A percentile compares a stretch with the other conserved stretches of the same genome.
Conservation (phyloP, 805 yeast species). For the Nakazawaea wickerhamii region DNA sequence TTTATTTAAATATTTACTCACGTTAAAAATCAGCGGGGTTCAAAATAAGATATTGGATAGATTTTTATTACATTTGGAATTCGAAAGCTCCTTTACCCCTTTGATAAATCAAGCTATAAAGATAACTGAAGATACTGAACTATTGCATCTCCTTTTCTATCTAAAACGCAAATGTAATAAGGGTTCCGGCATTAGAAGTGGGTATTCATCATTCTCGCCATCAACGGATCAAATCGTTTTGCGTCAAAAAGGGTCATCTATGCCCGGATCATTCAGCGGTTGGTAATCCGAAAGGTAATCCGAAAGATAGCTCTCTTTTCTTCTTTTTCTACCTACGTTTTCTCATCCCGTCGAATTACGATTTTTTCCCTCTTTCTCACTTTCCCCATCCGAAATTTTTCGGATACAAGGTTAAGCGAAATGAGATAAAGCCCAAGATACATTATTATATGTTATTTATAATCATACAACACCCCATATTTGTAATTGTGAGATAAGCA, state of each 20-base stretch:
- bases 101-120: slow-evolving; percentile 4
- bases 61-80: slow-evolving; percentile 3
- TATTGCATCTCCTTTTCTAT: background rate
- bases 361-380: background rate
- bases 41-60: slow-evolving; percentile 12
- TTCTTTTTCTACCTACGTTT: background rate
- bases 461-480: too few species aligned
- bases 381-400: too few species aligned
- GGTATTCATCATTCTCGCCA: background rate
- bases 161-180: background rate
- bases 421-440: too few species aligned
- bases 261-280: background rate
- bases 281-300: background rate
- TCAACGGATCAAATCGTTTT: background rate
- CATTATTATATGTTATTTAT: too few species aligned
- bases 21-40: slow-evolving; percentile 10
- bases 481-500: too few species aligned
- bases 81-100: background rate
- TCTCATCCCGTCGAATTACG: background rate
- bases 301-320: background rate
- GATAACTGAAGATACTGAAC: slow-evolving; percentile 2
- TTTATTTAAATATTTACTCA: slow-evolving; percentile 18
- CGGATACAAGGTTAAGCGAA: too few species aligned
- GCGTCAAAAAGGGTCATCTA: background rate
- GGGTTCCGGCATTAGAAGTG: background rate